Evolutionary conservation across 495 filamentous ascomycete genomes (phyloP).

Genomic region (Podospora appendiculata): DNA sequence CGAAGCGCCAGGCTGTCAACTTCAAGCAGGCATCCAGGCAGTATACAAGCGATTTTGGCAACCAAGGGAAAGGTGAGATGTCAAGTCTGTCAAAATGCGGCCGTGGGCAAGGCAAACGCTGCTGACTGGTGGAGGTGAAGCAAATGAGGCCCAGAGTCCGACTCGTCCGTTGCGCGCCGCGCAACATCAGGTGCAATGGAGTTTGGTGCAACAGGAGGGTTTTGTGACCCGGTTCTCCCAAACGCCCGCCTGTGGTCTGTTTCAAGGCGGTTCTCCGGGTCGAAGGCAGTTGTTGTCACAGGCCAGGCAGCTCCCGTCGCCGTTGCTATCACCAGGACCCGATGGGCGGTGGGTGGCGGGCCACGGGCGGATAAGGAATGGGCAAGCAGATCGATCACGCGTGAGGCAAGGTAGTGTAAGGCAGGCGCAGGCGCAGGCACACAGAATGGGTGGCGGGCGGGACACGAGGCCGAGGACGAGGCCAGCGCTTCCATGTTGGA

Average conservation of each 20-base stretch:
- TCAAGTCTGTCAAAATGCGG: neutral
- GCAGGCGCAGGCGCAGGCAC: slow-evolving; percentile 8
- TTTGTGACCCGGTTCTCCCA: neutral
- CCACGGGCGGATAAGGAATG: slow-evolving; percentile 12
- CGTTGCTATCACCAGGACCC: neutral
- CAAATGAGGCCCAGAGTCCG: neutral
- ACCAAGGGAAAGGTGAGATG: neutral
- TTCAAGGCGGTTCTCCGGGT: slow-evolving; percentile 14
- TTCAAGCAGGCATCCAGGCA: slow-evolving; percentile 3
- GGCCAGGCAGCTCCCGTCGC: slow-evolving; percentile 4
- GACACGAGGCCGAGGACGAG: neutral
- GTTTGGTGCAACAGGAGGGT: slow-evolving; percentile 1
- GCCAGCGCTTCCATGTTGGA: no score
- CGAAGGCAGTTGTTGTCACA: slow-evolving; percentile 14
- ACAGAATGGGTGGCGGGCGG: neutral
- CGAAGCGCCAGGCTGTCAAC: slow-evolving; percentile 11
- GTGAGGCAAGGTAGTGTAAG: no score
- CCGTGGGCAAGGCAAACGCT: neutral
- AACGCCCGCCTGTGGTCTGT: neutral
- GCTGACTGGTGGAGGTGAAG: neutral
- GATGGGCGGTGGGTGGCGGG: neutral
- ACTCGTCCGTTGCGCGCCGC: slow-evolving; percentile 15
- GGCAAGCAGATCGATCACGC: slow-evolving; percentile 4
- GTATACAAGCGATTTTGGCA: slow-evolving; percentile 7
- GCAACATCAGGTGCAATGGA: slow-evolving; percentile 15